A percentile compares a stretch with the other conserved stretches of the same genome.
Evolutionary conservation across 1,284 basidiomycete species (phyloP).

Genomic region (Sporisorium reilianum): DNA sequence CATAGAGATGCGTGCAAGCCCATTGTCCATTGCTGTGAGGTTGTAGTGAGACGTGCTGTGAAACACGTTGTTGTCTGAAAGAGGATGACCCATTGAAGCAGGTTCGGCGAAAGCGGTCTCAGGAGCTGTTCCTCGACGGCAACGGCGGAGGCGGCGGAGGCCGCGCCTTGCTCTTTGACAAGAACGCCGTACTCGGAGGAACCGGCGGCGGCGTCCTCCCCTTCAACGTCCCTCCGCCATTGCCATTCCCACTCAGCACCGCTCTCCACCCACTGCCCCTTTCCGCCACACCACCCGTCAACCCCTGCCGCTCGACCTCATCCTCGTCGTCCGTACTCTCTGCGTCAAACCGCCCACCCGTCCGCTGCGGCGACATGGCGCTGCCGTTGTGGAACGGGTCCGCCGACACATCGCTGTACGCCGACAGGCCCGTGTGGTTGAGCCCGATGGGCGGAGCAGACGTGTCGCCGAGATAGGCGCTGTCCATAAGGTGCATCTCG

Average conservation of each 20-base stretch:
- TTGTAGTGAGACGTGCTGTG: neutral
- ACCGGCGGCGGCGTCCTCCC: slow-evolving; percentile 39
- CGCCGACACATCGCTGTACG: slow-evolving; percentile 29
- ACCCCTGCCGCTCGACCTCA: slow-evolving; percentile 26
- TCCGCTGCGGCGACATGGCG: slow-evolving; percentile 39
- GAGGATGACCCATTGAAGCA: no score
- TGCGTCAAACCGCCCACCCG: slow-evolving; percentile 19
- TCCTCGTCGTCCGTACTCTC: slow-evolving; percentile 13
- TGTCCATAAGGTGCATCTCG: slow-evolving; percentile 25
- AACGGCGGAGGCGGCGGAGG: slow-evolving; percentile 40
- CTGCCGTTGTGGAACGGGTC: slow-evolving; percentile 33
- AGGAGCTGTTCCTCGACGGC: slow-evolving; percentile 32
- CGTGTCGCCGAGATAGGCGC: slow-evolving; percentile 14
- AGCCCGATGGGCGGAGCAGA: slow-evolving; percentile 11
- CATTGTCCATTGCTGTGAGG: slow-evolving; percentile 13
- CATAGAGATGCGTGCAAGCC: neutral
- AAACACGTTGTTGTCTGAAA: no score
- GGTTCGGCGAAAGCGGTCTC: no score
- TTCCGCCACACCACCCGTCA: slow-evolving; percentile 10
- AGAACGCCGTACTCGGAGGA: slow-evolving; percentile 33
- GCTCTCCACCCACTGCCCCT: slow-evolving; percentile 5
- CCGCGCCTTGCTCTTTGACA: slow-evolving; percentile 30
- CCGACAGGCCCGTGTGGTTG: slow-evolving; percentile 40
- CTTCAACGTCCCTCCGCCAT: slow-evolving; percentile 3
- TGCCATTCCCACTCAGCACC: slow-evolving; percentile 5